Evolutionary conservation across 2,329 filamentous ascomycete genomes (phyloP), one percentile per base, ranked within the genome.

Genomic region (Thelonectria discophora): DNA sequence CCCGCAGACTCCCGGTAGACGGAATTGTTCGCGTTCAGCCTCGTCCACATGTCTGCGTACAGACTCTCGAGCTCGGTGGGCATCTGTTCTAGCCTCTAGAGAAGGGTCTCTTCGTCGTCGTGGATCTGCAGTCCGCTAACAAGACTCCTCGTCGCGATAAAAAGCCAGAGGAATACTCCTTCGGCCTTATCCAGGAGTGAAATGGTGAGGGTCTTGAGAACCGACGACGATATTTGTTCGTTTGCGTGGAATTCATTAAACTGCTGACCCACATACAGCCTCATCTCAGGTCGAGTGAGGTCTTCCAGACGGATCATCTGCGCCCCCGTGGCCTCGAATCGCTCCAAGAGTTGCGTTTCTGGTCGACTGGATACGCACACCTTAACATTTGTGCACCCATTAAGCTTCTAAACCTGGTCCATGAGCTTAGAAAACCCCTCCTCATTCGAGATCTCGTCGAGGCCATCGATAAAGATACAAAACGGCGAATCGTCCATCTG

Each of bases 401-500:
- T 10, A 9, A 67, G 46, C 8, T 64, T 37, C 2, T 62, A 30
- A 4, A 63, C 45, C 8, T 53, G 8, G 3, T 50, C 20, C 5
- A 37, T 55, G 2, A 63, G 43, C 7, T 55, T 43, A 43, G n/a
- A 18, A 2, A 54, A 5, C 9, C 55, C 58, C 12, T 62, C 62
- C 5, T 47, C 12, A 13, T 54, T 37, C 43, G 46, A 54, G 12
- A 65, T 57, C 39, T 67, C 63, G 18, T 69, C 67, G 3, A 69
- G 53, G 1, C 63, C 65, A 17, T 69, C 67, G 21, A 71, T 45
- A 4, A 71, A 65, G 27, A 71, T 62, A 24, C 66, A 66, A 1
- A 60, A 1, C 13, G 49, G 51, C n/a, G 3, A 51, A 2, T 52
- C 46, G 5, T 52, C 39, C 7, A 45, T 30, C 5, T 42, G 18